These are phyloP conservation scores for Kluyveromyces sp. DNA, from an alignment of 1,139 yeast genomes.

Conservation along the genomic window DNA sequence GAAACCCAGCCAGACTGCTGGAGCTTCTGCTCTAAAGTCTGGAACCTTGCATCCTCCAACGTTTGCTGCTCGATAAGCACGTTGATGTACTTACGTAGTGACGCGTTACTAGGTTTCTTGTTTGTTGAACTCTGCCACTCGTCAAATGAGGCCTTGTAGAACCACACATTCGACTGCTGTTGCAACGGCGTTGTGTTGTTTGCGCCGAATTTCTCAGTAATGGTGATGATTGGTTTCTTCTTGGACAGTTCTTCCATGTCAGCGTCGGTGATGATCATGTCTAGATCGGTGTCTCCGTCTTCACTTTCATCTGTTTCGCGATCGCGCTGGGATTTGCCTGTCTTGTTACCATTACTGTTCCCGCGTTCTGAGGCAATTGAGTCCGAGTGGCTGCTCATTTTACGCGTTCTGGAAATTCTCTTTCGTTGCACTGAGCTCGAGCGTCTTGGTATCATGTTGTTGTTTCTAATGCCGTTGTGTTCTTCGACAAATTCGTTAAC, in stretches of 20 bases:
- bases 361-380: constrained; percentile 1
- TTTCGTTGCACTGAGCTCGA: constrained; percentile 3
- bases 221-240: constrained; percentile 19
- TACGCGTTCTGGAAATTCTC: not conserved
- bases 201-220: constrained; percentile 18
- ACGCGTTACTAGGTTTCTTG: constrained; percentile 15
- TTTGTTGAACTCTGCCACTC: constrained; percentile 6
- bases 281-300: constrained; percentile 5
- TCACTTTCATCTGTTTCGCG: constrained; percentile 1
- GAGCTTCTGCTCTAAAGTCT: constrained; percentile 19
- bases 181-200: constrained; percentile 14
- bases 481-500: constrained; percentile 3
- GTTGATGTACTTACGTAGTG: constrained; percentile 20
- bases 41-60: constrained; percentile 22
- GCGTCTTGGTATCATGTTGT: not conserved
- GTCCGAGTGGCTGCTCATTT: constrained; percentile 3
- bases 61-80: constrained; percentile 20
- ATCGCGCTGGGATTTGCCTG: not conserved
- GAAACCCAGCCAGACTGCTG: constrained; percentile 27
- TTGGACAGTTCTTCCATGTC: constrained; percentile 18
- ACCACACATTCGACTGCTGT: constrained; percentile 18
- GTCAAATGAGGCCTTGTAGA: constrained; percentile 12
- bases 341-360: not conserved
- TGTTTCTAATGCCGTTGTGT: constrained; percentile 2
- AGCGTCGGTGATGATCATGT: constrained; percentile 11